A percentile compares a stretch with the other conserved stretches of the same genome.
Evolutionary conservation across 345 rosid genomes (phyloP).

Genomic region (Turnera subulata): DNA sequence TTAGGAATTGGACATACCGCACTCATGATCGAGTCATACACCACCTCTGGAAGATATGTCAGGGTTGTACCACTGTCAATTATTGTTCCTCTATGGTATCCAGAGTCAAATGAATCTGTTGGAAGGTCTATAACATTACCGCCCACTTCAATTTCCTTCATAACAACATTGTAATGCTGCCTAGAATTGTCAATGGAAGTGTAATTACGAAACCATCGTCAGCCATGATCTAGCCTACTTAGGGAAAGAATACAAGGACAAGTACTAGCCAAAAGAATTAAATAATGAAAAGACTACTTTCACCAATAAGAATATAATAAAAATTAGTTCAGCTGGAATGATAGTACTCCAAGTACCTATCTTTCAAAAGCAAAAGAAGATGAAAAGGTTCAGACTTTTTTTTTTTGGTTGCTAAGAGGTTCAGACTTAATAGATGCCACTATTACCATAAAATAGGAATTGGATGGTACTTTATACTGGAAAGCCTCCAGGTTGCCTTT

Average conservation of each 20-base stretch:
- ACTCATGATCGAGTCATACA: slow-evolving; percentile 48
- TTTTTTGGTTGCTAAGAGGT: too few species aligned
- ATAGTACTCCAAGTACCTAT: too few species aligned
- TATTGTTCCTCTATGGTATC: slow-evolving; percentile 53
- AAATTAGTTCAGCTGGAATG: not conserved
- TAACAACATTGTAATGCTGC: slow-evolving; percentile 75
- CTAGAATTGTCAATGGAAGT: slow-evolving; percentile 35
- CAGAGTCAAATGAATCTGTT: slow-evolving; percentile 42
- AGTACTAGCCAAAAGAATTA: too few species aligned
- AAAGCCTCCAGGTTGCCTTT: too few species aligned
- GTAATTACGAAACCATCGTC: slow-evolving; percentile 16
- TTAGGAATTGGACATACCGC: slow-evolving; percentile 31
- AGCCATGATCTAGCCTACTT: slow-evolving; percentile 4
- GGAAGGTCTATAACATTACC: slow-evolving; percentile 48
- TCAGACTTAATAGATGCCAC: too few species aligned
- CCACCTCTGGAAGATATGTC: slow-evolving; percentile 63
- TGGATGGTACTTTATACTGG: too few species aligned
- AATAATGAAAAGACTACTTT: too few species aligned
- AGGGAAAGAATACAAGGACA: slow-evolving; percentile 8
- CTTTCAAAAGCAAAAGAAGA: too few species aligned
- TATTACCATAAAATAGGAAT: too few species aligned
- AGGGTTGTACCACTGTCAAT: slow-evolving; percentile 94
- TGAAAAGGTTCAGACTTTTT: too few species aligned
- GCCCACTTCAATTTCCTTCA: slow-evolving; percentile 73
- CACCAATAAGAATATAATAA: too few species aligned